phyloP scores from a whole-genome alignment of 2,329 filamentous ascomycete genomes.

The Lasiodiplodia citricola region DNA sequence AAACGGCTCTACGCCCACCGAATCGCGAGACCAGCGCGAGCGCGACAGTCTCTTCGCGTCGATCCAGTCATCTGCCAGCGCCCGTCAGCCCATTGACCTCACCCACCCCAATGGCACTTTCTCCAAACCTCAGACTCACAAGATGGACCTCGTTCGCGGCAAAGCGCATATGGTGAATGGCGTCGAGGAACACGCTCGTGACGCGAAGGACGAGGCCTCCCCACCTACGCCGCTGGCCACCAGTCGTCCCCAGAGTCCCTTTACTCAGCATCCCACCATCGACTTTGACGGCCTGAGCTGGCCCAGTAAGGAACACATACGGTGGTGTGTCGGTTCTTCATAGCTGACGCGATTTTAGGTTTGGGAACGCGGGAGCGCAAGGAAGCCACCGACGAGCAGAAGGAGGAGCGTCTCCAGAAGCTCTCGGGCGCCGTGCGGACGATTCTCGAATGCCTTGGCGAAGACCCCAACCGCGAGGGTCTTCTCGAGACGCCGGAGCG shows the following conservation, averaged over 20 bases:
- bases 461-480: slow-evolving; percentile 69
- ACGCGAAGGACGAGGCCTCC: slow-evolving; percentile 57
- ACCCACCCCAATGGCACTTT: slow-evolving; percentile 43
- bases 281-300: slow-evolving; percentile 63
- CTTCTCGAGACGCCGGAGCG: slow-evolving; percentile 74
- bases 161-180: slow-evolving; percentile 31
- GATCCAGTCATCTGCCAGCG: slow-evolving; percentile 62
- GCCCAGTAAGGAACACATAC: slow-evolving; percentile 50
- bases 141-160: neutral
- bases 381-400: slow-evolving; percentile 64
- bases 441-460: slow-evolving; percentile 69
- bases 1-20: slow-evolving; percentile 59
- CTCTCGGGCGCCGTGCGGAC: slow-evolving; percentile 67
- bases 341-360: slow-evolving; percentile 47
- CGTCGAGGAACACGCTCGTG: slow-evolving; percentile 56
- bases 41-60: slow-evolving; percentile 63
- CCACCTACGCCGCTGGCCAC: slow-evolving; percentile 59
- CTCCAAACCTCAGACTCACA: slow-evolving; percentile 30
- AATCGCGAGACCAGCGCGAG: slow-evolving; percentile 57
- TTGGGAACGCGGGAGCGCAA: slow-evolving; percentile 67
- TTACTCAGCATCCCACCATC: slow-evolving; percentile 56
- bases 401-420: slow-evolving; percentile 62
- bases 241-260: slow-evolving; percentile 58
- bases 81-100: slow-evolving; percentile 53
- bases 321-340: too few species aligned